These are phyloP conservation scores for Hyaloperonospora arabidopsidis DNA, from an alignment of 352 stramenopile species.

Conservation along the genomic window DNA sequence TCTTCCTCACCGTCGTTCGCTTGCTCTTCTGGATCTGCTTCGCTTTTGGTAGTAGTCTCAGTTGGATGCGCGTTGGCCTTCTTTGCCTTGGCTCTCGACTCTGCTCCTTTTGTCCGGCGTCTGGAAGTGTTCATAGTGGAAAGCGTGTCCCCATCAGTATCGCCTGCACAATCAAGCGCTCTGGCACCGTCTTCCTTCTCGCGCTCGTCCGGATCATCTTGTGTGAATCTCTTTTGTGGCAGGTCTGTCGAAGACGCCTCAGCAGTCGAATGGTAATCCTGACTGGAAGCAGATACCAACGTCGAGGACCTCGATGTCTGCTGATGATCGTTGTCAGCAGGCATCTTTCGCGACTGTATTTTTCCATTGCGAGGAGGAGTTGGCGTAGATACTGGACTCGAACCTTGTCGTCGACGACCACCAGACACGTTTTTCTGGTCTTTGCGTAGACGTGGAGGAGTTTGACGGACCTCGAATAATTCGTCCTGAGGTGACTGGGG, in stretches of 20 bases:
- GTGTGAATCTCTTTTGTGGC: constrained; percentile 27
- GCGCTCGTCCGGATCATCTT: constrained; percentile 50
- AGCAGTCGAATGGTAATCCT: constrained; percentile 29
- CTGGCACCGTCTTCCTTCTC: constrained; percentile 64
- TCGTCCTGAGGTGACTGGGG: constrained; percentile 30
- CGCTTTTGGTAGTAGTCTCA: neutral
- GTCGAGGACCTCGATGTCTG: constrained; percentile 17
- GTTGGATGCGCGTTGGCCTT: constrained; percentile 7
- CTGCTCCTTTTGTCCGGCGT: constrained; percentile 24
- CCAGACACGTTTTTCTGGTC: constrained; percentile 22
- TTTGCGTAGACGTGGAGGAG: constrained; percentile 30
- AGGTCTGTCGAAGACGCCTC: constrained; percentile 45
- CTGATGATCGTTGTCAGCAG: constrained; percentile 30
- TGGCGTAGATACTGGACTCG: constrained; percentile 41
- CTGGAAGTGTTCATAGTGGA: constrained; percentile 14
- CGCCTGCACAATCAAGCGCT: no score
- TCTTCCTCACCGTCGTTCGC: constrained; percentile 22
- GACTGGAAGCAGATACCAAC: constrained; percentile 54
- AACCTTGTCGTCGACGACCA: constrained; percentile 24
- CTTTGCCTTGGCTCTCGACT: constrained; percentile 22
- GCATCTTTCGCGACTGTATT: constrained; percentile 28
- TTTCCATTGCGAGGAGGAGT: constrained; percentile 28
- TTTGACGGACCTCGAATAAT: constrained; percentile 34
- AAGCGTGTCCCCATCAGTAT: constrained; percentile 20
- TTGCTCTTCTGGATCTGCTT: constrained; percentile 11